A percentile compares a stretch with the other conserved stretches of the same genome.
These are phyloP conservation scores for Heterobasidion irregulare DNA, from an alignment of 1,284 basidiomycete species.

Conservation along the genomic window DNA sequence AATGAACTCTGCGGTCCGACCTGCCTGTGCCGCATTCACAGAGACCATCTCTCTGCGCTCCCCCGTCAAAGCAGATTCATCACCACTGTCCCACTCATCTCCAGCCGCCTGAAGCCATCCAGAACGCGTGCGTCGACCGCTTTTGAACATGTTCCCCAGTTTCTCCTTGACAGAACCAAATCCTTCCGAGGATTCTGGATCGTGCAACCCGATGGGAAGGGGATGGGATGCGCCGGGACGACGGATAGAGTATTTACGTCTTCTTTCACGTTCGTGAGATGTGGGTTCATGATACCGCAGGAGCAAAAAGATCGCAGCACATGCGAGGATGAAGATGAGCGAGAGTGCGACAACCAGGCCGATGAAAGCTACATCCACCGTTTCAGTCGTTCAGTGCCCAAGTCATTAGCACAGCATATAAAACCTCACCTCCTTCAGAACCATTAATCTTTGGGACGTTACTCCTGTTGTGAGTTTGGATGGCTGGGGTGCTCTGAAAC, in stretches of 20 bases:
- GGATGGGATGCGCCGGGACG: constrained; percentile 6
- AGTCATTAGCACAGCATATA: background rate
- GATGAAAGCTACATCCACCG: constrained; percentile 17
- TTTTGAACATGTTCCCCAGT: constrained; percentile 11
- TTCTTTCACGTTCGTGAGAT: constrained; percentile 17
- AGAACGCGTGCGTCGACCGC: constrained; percentile 6
- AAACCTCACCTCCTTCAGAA: constrained; percentile 10
- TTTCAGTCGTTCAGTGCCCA: background rate
- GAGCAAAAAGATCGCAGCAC: constrained; percentile 26
- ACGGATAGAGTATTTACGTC: constrained; percentile 10
- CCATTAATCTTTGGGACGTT: constrained; percentile 9
- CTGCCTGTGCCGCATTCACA: background rate
- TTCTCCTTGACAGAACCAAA: constrained; percentile 10
- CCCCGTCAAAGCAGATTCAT: constrained; percentile 6
- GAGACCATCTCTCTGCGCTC: background rate
- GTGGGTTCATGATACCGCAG: constrained; percentile 22
- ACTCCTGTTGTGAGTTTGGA: background rate
- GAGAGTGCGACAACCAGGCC: constrained; percentile 23
- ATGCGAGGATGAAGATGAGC: constrained; percentile 22
- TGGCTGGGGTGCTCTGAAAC: background rate
- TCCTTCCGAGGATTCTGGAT: background rate
- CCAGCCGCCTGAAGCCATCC: constrained; percentile 12
- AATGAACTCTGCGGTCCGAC: background rate
- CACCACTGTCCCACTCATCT: constrained; percentile 12
- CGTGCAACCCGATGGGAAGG: constrained; percentile 13